These are phyloP conservation scores for Sporodiniella umbellata DNA, from an alignment of 371 early-diverging fungal genomes.

Conservation along the genomic window DNA sequence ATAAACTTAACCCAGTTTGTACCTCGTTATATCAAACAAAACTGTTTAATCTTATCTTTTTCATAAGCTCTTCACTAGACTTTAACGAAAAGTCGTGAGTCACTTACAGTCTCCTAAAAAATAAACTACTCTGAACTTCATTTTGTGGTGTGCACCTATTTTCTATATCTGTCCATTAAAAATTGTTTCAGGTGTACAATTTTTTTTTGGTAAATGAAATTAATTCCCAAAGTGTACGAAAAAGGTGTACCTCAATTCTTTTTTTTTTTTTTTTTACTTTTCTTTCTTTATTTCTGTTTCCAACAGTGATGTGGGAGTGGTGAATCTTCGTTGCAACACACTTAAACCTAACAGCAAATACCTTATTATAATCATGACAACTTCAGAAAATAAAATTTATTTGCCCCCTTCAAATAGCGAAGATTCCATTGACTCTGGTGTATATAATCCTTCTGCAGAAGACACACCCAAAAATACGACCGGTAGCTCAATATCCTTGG, in stretches of 20 bases:
- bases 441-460: slow-evolving; percentile 15
- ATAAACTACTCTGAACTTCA: no score
- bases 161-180: no score
- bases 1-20: not conserved
- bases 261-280: not conserved
- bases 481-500: slow-evolving; percentile 40
- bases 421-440: slow-evolving; percentile 22
- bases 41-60: not conserved
- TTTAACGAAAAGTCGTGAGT: not conserved
- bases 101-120: no score
- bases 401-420: slow-evolving; percentile 18
- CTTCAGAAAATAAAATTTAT: slow-evolving; percentile 1
- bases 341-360: not conserved
- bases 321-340: not conserved
- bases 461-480: slow-evolving; percentile 14
- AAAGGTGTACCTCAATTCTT: not conserved
- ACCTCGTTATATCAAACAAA: not conserved
- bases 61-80: not conserved
- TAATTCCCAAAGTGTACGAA: no score
- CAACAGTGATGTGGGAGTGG: slow-evolving; percentile 15
- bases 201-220: no score
- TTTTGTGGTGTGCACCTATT: no score
- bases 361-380: not conserved
- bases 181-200: no score
- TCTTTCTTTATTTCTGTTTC: not conserved